Conservation (phyloP, 495 filamentous ascomycete genomes). For the Glonium stellatum region DNA sequence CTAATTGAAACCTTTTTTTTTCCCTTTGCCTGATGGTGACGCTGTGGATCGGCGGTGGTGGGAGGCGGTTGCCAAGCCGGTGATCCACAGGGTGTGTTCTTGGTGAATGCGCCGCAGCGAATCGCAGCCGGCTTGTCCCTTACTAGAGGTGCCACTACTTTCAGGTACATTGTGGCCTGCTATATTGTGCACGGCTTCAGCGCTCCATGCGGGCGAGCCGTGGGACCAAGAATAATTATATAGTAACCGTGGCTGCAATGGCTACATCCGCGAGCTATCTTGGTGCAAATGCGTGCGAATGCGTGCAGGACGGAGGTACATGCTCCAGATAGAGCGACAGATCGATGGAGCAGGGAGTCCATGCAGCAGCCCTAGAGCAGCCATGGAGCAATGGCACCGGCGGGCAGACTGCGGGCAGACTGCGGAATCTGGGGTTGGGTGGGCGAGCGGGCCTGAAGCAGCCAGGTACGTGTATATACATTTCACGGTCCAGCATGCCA, state of each 20-base stretch:
- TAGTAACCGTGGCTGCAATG: neutral
- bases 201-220: neutral
- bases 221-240: neutral
- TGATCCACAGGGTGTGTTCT: slow-evolving; percentile 3
- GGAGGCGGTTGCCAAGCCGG: slow-evolving; percentile 5
- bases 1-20: neutral
- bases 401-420: neutral
- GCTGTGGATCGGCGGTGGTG: neutral
- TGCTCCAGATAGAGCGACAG: neutral
- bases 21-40: slow-evolving; percentile 6
- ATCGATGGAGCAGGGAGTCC: too few species aligned
- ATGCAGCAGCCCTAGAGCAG: too few species aligned
- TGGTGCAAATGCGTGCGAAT: neutral
- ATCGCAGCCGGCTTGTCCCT: neutral
- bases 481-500: neutral
- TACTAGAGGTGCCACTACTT: slow-evolving; percentile 3
- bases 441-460: neutral
- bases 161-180: neutral
- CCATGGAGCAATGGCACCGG: too few species aligned
- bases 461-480: neutral
- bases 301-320: neutral
- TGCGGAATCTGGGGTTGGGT: neutral
- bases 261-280: neutral
- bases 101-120: neutral
- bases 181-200: neutral